These are phyloP conservation scores for Mycena alexandri DNA, from an alignment of 768 basidiomycete genomes.

Conservation along the genomic window DNA sequence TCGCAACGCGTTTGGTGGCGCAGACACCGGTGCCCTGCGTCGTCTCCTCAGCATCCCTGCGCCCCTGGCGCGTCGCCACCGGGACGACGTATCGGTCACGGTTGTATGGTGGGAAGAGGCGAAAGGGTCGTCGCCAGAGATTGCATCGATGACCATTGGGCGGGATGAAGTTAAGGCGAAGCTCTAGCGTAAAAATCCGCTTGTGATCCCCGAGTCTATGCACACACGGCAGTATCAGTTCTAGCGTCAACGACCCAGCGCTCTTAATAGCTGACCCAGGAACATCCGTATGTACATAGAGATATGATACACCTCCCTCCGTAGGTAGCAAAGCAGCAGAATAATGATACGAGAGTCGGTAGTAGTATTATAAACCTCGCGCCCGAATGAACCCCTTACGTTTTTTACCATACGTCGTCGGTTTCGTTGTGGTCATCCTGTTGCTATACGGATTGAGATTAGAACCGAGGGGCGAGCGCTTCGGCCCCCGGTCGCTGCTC, in stretches of 20 bases:
- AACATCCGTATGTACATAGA: background rate
- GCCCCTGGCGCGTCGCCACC: conserved; percentile 78
- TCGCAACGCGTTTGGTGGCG: conserved; percentile 93
- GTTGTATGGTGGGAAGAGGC: conserved; percentile 87
- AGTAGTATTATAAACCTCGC: conserved; percentile 18
- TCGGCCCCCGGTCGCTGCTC: conserved; percentile 27
- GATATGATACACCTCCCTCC: conserved; percentile 11
- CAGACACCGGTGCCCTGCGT: conserved; percentile 68
- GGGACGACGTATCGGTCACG: conserved; percentile 89
- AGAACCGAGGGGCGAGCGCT: conserved; percentile 34
- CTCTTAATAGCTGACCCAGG: background rate
- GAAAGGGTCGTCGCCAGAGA: conserved; percentile 52
- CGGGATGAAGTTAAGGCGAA: conserved; percentile 58
- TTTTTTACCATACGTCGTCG: conserved; percentile 14
- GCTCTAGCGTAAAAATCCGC: conserved; percentile 51
- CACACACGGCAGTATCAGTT: too few species aligned
- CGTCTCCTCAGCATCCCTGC: conserved; percentile 85
- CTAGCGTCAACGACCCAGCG: too few species aligned
- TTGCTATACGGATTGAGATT: conserved; percentile 30
- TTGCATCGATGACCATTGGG: conserved; percentile 45
- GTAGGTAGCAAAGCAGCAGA: conserved; percentile 1
- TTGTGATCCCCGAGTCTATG: too few species aligned
- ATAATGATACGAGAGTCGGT: conserved; percentile 25
- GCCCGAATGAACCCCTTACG: conserved; percentile 8
- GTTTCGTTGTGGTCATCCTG: conserved; percentile 2